These are phyloP conservation scores for Boletales sp. DNA, from an alignment of 768 basidiomycete species.

Conservation along the genomic window DNA sequence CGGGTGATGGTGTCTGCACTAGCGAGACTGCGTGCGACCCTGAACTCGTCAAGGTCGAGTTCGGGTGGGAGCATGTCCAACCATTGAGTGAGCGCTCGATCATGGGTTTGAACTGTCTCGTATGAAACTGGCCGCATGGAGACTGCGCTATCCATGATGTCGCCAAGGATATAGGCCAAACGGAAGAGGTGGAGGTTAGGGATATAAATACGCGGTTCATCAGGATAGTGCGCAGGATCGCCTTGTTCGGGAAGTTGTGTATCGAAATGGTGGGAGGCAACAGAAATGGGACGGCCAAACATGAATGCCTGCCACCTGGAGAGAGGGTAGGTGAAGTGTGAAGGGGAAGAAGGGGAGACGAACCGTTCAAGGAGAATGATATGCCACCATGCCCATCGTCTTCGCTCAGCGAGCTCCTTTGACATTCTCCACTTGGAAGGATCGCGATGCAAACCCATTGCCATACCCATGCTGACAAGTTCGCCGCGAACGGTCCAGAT, in stretches of 20 bases:
- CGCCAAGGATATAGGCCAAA: conserved; percentile 74
- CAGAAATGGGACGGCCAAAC: conserved; percentile 74
- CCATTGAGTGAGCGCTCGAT: conserved; percentile 70
- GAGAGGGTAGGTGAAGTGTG: conserved; percentile 5
- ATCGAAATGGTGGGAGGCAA: conserved; percentile 82
- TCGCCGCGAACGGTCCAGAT: conserved; percentile 77
- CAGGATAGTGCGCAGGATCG: conserved; percentile 40
- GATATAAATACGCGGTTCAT: conserved; percentile 64
- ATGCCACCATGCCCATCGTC: conserved; percentile 92
- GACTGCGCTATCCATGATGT: conserved; percentile 82
- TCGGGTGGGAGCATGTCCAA: conserved; percentile 73
- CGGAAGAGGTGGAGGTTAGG: conserved; percentile 74
- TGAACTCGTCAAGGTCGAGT: conserved; percentile 73
- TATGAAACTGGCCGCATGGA: conserved; percentile 79
- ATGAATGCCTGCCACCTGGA: conserved; percentile 83
- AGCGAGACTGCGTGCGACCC: conserved; percentile 67
- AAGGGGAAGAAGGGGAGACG: conserved; percentile 17
- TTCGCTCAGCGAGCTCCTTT: conserved; percentile 65
- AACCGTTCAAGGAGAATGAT: conserved; percentile 77
- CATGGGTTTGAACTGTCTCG: conserved; percentile 67
- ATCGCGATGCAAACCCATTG: conserved; percentile 84
- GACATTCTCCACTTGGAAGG: conserved; percentile 77
- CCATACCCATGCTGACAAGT: conserved; percentile 68
- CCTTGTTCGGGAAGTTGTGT: conserved; percentile 71
- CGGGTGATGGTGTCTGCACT: conserved; percentile 56